Evolutionary conservation across 2,329 filamentous ascomycete species (phyloP), one percentile per base, ranked within the genome.

Genomic region (Colletotrichum sublineola): DNA sequence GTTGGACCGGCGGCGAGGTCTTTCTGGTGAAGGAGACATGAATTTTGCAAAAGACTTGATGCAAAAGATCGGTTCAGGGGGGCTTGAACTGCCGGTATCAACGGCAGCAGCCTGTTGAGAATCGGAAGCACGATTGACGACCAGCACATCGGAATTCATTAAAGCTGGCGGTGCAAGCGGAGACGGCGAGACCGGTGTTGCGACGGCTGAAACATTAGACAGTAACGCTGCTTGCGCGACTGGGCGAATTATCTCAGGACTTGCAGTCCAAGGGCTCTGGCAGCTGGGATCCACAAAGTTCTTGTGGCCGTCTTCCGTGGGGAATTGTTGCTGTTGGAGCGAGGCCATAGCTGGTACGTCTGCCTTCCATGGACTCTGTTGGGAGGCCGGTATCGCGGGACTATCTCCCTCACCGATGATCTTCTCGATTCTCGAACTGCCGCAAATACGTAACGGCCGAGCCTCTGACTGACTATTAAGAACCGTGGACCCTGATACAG

Each of bases 1-100:
- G n/a, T 73, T 69, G 56, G 36, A 24, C 18, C 24, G 63, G 3
- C 73, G 74, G 38, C 76, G 73, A 18, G 74, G 75, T n/a, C 75
- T 80, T 52, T 83, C 80, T 1, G 87, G 85, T 0, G 86, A 87
- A 0, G 86, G 84, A 0, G 85, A 85, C 76, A 87, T 84, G 76
- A 89, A 89, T 1, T 84, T 83, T 1, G 85, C 82, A 76, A 89
- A 89, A 0, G 86, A 83, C 73, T 86, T 87, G 75, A 88, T 81
- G 0, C 84, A 84, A 40, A 88, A 81, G 5, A 83, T 83, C 18
- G 85, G 82, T 62, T 88, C 85, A 7, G 86, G 84, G 0, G 85
- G 86, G 2, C 80, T 79, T 42, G 81, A 75, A 69, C 78, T 75
- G 31, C 79, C 76, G 24, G 74, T 78, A 40, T 77, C 75, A 2